These are phyloP conservation scores for Triticum turgidum DNA, from an alignment of 176 grass and related monocot species.

Conservation along the genomic window DNA sequence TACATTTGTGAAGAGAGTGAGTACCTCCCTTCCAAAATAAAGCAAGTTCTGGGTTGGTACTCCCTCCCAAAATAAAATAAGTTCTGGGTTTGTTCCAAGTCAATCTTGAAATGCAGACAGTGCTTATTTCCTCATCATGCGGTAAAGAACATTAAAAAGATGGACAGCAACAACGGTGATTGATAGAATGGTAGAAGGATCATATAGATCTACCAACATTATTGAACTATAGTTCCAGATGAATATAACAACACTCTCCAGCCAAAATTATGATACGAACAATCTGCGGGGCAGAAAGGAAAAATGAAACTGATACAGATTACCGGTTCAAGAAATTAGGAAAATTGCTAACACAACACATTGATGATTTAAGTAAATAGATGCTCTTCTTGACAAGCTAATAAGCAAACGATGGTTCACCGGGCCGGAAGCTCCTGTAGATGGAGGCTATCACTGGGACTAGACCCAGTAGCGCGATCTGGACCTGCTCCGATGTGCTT, in stretches of 20 bases:
- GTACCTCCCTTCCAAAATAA: too few species aligned
- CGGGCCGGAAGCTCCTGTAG: conserved; percentile 47
- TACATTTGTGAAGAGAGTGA: too few species aligned
- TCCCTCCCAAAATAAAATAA: too few species aligned
- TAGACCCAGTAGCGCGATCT: conserved; percentile 75
- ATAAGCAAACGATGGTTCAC: conserved; percentile 48
- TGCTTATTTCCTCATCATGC: background rate
- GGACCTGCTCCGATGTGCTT: conserved; percentile 87
- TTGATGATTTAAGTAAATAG: background rate
- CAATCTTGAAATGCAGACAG: background rate
- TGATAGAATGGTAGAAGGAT: conserved; percentile 6
- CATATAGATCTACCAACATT: conserved; percentile 39
- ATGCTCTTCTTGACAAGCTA: conserved; percentile 29
- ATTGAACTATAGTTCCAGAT: conserved; percentile 45
- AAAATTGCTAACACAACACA: conserved; percentile 19
- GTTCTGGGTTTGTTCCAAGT: too few species aligned
- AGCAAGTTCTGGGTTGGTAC: too few species aligned
- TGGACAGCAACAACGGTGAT: background rate
- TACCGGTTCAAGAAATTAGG: conserved; percentile 31
- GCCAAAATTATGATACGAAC: conserved; percentile 49
- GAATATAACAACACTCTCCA: conserved; percentile 48
- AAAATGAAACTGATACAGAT: conserved; percentile 1
- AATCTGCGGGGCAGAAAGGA: background rate
- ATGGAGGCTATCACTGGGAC: conserved; percentile 63
- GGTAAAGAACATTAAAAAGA: background rate